Conservation (phyloP, 805 yeast genomes). For the Suhomyces tanzawaensis region DNA sequence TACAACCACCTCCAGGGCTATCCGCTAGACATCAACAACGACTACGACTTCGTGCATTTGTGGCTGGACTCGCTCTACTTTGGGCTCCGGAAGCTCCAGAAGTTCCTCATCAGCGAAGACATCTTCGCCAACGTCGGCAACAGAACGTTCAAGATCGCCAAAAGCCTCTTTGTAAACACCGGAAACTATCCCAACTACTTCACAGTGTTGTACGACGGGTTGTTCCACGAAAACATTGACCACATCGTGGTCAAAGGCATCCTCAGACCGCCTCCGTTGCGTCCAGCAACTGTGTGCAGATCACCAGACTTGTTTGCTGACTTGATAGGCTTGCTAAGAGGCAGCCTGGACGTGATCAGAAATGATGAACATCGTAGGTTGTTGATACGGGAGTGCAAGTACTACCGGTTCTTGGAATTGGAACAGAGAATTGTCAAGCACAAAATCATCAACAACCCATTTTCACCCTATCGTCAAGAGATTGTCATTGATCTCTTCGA, state of each 20-base stretch:
- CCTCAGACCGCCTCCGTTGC: conserved; percentile 76
- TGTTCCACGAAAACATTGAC: conserved; percentile 46
- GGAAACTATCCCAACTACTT: conserved; percentile 83
- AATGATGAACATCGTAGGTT: conserved; percentile 55
- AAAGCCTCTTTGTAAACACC: conserved; percentile 47
- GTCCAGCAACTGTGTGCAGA: conserved; percentile 54
- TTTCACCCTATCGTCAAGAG: conserved; percentile 46
- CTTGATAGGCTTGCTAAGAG: conserved; percentile 54
- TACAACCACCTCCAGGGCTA: conserved; percentile 81
- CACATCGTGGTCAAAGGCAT: conserved; percentile 41
- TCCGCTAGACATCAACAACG: conserved; percentile 56
- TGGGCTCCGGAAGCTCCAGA: conserved; percentile 55
- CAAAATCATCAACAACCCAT: conserved; percentile 51
- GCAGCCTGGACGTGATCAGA: conserved; percentile 46
- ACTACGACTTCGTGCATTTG: conserved; percentile 58
- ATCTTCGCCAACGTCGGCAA: conserved; percentile 60
- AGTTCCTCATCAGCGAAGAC: conserved; percentile 50
- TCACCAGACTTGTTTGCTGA: conserved; percentile 54
- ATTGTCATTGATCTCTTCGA: conserved; percentile 53
- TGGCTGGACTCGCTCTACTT: conserved; percentile 73
- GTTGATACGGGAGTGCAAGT: conserved; percentile 67
- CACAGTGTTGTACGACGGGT: conserved; percentile 54
- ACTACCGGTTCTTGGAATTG: conserved; percentile 70
- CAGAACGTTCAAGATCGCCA: conserved; percentile 56
- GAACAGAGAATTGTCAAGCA: conserved; percentile 68